phyloP scores from a whole-genome alignment of 495 filamentous ascomycete genomes.

The Aspergillus ostianus region DNA sequence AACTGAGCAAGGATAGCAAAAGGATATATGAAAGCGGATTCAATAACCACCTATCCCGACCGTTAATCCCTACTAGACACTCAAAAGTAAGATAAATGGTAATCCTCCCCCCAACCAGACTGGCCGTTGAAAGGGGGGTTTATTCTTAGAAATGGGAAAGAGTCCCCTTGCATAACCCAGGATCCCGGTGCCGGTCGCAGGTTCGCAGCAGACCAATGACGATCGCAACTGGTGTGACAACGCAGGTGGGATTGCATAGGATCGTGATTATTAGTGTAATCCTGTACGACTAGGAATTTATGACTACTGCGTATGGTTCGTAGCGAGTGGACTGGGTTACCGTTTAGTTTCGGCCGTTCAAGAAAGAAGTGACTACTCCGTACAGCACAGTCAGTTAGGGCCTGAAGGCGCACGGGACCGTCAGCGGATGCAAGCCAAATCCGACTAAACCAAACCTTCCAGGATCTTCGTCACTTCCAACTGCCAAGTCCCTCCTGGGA shows the following conservation, averaged over 20 bases:
- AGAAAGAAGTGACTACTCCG: not conserved
- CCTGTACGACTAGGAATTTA: no score
- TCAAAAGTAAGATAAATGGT: no score
- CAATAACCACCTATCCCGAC: no score
- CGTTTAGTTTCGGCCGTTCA: not conserved
- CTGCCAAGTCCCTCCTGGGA: not conserved
- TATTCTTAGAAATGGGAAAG: not conserved
- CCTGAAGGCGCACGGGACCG: not conserved
- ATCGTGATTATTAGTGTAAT: no score
- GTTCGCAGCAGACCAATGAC: not conserved
- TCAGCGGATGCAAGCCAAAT: not conserved
- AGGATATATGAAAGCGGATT: no score
- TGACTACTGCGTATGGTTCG: no score
- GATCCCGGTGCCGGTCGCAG: not conserved
- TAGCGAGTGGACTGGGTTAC: not conserved
- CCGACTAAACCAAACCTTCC: not conserved
- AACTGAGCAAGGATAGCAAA: no score
- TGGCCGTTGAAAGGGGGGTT: not conserved
- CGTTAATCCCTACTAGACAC: no score
- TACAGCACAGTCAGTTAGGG: not conserved
- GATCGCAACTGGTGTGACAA: constrained; percentile 6
- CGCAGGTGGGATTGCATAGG: constrained; percentile 1
- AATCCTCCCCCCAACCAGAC: no score
- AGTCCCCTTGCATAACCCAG: constrained; percentile 1
- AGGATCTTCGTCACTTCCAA: not conserved